These are phyloP conservation scores for Tagetes erecta DNA, from an alignment of 129 eudicot genomes.

Conservation along the genomic window DNA sequence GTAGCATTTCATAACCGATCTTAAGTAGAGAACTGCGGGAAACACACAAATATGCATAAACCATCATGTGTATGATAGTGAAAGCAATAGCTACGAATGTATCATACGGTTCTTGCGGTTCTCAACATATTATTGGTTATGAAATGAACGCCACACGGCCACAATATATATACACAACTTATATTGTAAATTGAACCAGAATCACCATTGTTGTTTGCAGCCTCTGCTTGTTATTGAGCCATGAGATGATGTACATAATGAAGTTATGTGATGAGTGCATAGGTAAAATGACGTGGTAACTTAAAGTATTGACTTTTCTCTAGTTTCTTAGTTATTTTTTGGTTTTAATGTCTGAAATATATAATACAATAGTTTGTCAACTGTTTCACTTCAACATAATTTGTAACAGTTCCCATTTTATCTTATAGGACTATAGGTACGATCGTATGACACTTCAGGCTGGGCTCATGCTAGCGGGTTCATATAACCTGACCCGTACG, in stretches of 20 bases:
- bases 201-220: constrained; percentile 44
- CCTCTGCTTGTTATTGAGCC: constrained; percentile 71
- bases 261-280: constrained; percentile 25
- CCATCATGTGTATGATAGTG: neutral
- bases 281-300: constrained; percentile 20
- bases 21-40: neutral
- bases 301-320: constrained; percentile 24
- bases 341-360: neutral
- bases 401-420: neutral
- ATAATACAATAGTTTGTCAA: neutral
- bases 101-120: neutral
- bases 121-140: neutral
- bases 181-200: neutral
- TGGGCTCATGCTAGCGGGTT: neutral
- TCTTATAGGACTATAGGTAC: too few relatives aligned
- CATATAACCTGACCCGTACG: neutral
- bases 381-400: neutral
- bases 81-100: neutral
- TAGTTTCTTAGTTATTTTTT: constrained; percentile 10
- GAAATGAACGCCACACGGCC: neutral
- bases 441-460: neutral
- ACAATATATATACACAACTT: neutral
- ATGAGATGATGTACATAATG: constrained; percentile 35
- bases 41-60: neutral
- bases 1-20: neutral